phyloP scores from a whole-genome alignment of 805 yeast species.

The Saccharomycodes ludwigii region DNA sequence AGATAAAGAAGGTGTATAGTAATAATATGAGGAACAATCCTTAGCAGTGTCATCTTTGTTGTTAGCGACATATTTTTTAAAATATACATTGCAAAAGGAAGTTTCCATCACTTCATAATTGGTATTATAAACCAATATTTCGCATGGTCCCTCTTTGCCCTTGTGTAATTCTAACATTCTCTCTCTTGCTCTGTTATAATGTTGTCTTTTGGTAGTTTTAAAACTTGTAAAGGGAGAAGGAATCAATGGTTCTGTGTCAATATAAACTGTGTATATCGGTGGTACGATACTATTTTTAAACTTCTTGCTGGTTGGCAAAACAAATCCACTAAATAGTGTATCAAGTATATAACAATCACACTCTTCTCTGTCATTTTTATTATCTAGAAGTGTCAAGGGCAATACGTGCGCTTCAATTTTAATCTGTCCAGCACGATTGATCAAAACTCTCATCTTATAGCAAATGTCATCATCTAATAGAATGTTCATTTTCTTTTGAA shows the following conservation, averaged over 20 bases:
- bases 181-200: constrained; percentile 50
- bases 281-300: too few species aligned
- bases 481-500: constrained; percentile 9
- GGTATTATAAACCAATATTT: constrained; percentile 59
- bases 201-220: constrained; percentile 66
- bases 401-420: constrained; percentile 25
- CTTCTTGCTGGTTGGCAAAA: too few species aligned
- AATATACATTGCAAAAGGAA: constrained; percentile 46
- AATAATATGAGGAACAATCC: constrained; percentile 26
- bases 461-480: constrained; percentile 22
- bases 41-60: constrained; percentile 13
- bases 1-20: constrained; percentile 74
- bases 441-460: constrained; percentile 36
- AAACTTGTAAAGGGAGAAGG: constrained; percentile 74
- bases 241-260: constrained; percentile 41
- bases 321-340: constrained; percentile 16
- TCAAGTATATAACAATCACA: constrained; percentile 17
- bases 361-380: constrained; percentile 2
- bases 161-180: constrained; percentile 25
- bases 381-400: constrained; percentile 8
- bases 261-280: constrained; percentile 43
- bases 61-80: constrained; percentile 33
- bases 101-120: constrained; percentile 64
- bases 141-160: constrained; percentile 33
- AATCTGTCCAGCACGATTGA: constrained; percentile 26